Percentiles rank a stretch among this genome's conserved stretches.
These are phyloP conservation scores for Cryptomeria japonica DNA, from an alignment of 75 land plant species.

Conservation along the genomic window DNA sequence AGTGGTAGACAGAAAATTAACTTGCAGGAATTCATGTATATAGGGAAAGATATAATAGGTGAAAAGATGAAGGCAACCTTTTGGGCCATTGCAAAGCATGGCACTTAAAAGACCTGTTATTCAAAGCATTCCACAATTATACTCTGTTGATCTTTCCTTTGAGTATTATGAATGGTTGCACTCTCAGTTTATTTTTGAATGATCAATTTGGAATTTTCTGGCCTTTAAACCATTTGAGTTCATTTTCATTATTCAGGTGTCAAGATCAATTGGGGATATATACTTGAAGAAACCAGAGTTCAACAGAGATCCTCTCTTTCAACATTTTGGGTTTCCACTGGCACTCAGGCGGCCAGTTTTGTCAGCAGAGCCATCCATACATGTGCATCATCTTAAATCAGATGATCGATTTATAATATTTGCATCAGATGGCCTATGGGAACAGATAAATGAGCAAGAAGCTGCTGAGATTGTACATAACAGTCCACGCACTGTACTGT, in stretches of 20 bases:
- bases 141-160: background rate
- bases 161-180: background rate
- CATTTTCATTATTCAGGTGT: constrained; percentile 31
- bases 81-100: too few relatives aligned
- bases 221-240: background rate
- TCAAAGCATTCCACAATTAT: too few relatives aligned
- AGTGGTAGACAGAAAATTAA: background rate
- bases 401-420: constrained; percentile 47
- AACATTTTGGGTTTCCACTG: constrained; percentile 28
- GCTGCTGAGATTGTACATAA: constrained; percentile 36
- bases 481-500: constrained; percentile 15
- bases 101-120: too few relatives aligned
- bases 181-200: background rate
- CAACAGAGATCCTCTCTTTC: constrained; percentile 28
- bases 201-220: background rate
- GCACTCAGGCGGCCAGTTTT: constrained; percentile 35
- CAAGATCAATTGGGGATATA: constrained; percentile 59
- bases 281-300: constrained; percentile 53
- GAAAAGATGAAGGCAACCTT: too few relatives aligned
- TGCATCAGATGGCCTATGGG: constrained; percentile 47
- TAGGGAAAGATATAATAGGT: background rate
- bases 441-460: constrained; percentile 32
- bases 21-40: background rate
- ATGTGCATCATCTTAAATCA: constrained; percentile 18
- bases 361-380: constrained; percentile 52